Evolutionary conservation across 257 asterid species (phyloP), one percentile per base, ranked within the genome.

Genomic region (Misopates orontium): DNA sequence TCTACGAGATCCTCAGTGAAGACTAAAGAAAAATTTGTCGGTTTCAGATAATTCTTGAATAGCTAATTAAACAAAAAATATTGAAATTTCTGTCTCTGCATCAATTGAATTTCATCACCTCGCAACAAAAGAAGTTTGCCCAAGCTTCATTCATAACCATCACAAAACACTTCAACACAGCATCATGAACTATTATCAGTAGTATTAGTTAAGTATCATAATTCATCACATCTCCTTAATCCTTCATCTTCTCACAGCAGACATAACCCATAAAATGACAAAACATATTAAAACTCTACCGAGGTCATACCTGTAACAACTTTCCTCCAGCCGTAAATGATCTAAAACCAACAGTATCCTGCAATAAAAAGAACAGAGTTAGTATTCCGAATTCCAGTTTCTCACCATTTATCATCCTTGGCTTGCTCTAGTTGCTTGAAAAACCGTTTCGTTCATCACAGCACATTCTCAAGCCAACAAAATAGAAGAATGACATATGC

Each of bases 301-400:
- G 58, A 13, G 63, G 72, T 22, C 69, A 62, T 77, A 91, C 99
- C 98, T 95, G 99, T 61, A 95, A 75, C 71, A 91, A 75, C 83
- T 95, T 95, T 62, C 99, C 99, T 28, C 98, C 99, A 81, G 99
- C 98, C 64, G 99, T 91, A 74, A 95, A 84, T 63, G 99, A 95
- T 82, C 99, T 81, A 70, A 91, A 79, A 72, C 99, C 99, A 73
- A 95, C 83, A 24, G 96, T 80, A 78, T 91, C 98, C 99, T 94
- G 85, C 77, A 74, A 62, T 70, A 70, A 18, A 48, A 19, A 59
- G 70, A 66, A 20, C 40, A 20, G 41, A 61, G 68, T n/a, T 17
- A 66, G 59, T 61, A 2, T 28, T 28, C 36, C 2, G n/a, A n/a
- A 31, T 60, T 64, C 63, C 10, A 21, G 24, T 61, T 60, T 51